Conservation (phyloP, 345 rosid species). For the Rhodamnia argentea region DNA sequence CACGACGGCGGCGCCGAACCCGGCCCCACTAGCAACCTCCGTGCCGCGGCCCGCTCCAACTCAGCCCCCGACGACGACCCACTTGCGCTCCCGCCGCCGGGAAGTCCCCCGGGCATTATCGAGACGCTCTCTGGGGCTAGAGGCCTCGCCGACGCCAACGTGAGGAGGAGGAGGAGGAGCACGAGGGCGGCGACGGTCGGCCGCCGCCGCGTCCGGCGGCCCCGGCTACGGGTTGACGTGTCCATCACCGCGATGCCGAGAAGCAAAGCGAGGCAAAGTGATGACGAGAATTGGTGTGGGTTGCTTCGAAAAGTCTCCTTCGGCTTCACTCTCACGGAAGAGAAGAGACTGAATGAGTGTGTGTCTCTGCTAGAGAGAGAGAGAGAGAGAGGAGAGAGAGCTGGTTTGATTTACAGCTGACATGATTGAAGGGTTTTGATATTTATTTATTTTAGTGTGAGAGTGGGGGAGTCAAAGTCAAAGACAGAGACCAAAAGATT, state of each 20-base stretch:
- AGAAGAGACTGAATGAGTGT: not conserved
- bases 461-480: not conserved
- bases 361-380: not conserved
- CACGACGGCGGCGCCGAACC: slow-evolving; percentile 72
- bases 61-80: slow-evolving; percentile 6
- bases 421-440: not conserved
- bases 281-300: not conserved
- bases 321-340: not conserved
- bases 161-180: not conserved
- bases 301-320: not conserved
- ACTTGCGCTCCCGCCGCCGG: slow-evolving; percentile 1
- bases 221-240: not conserved
- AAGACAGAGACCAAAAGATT: not conserved
- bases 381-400: not conserved
- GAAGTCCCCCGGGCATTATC: not conserved
- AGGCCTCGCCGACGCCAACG: not conserved
- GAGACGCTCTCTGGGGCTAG: not conserved
- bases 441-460: not conserved
- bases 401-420: not conserved
- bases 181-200: not conserved
- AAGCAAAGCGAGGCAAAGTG: not conserved
- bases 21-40: slow-evolving; percentile 48
- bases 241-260: not conserved
- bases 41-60: not conserved
- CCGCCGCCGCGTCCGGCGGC: not conserved